Percentiles rank a stretch among this genome's conserved stretches.
Evolutionary conservation across 495 filamentous ascomycete species (phyloP).

Genomic region (Xylaria intraflava): DNA sequence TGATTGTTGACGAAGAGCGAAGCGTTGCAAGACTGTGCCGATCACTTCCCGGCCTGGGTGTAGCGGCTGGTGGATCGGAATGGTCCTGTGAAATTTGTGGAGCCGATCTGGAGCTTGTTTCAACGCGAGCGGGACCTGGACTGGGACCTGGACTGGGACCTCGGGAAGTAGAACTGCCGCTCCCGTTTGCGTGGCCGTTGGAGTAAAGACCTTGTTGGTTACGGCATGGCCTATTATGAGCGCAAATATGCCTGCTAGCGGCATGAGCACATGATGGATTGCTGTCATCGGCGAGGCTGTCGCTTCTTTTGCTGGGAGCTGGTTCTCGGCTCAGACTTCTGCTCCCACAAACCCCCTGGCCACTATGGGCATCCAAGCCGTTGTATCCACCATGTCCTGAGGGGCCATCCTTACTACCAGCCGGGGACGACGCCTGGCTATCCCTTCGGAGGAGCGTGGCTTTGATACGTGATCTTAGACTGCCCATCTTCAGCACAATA

Average conservation of each 20-base stretch:
- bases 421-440: constrained; percentile 32
- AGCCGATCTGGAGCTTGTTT: constrained; percentile 6
- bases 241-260: background rate
- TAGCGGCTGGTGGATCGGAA: constrained; percentile 7
- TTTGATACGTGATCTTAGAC: constrained; percentile 40
- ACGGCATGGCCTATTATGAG: background rate
- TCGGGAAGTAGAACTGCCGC: constrained; percentile 1
- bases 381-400: constrained; percentile 19
- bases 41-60: constrained; percentile 4
- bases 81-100: constrained; percentile 1
- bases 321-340: constrained; percentile 1
- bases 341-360: background rate
- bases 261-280: background rate
- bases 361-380: constrained; percentile 14
- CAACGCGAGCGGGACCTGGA: constrained; percentile 2
- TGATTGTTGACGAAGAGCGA: background rate
- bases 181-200: background rate
- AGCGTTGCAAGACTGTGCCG: constrained; percentile 3
- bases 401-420: constrained; percentile 26
- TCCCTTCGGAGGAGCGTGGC: constrained; percentile 42
- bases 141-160: background rate
- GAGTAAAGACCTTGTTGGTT: background rate
- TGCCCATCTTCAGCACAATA: constrained; percentile 31
- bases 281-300: background rate
- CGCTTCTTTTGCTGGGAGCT: background rate